A percentile compares a stretch with the other conserved stretches of the same genome.
Evolutionary conservation across 371 early-diverging fungal species (phyloP).

Genomic region (Rhizomucor pusillus): DNA sequence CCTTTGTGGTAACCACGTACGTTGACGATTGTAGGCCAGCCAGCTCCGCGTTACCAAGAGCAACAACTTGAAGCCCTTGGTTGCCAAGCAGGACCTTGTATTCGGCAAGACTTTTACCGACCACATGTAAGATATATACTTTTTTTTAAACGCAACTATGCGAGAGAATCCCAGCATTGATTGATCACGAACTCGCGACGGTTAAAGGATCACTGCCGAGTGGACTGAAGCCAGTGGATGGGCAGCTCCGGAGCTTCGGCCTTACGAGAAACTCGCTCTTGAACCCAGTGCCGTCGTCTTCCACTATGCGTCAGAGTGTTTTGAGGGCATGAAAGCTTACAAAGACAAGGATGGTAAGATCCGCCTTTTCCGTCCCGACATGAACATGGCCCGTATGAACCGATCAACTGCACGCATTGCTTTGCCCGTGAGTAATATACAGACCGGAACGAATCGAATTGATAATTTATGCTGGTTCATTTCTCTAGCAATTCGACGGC

Average conservation of each 20-base stretch:
- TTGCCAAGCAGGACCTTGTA: slow-evolving; percentile 76
- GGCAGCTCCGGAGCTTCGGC: slow-evolving; percentile 71
- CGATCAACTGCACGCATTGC: slow-evolving; percentile 74
- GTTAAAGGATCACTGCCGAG: slow-evolving; percentile 59
- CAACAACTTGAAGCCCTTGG: slow-evolving; percentile 55
- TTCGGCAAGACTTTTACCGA: slow-evolving; percentile 93
- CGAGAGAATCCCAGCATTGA: background rate
- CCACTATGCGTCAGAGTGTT: slow-evolving; percentile 93
- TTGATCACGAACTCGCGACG: background rate
- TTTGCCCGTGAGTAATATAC: slow-evolving; percentile 74
- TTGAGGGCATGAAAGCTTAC: slow-evolving; percentile 94
- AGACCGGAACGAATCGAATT: no score
- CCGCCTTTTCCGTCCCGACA: slow-evolving; percentile 86
- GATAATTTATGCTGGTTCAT: no score
- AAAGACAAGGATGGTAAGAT: slow-evolving; percentile 82
- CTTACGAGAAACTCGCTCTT: slow-evolving; percentile 78
- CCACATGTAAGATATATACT: slow-evolving; percentile 72
- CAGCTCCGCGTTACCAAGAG: slow-evolving; percentile 41
- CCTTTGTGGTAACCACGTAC: background rate
- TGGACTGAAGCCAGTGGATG: slow-evolving; percentile 82
- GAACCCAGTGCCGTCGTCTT: slow-evolving; percentile 90
- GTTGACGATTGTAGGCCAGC: slow-evolving; percentile 40
- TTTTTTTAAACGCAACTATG: background rate
- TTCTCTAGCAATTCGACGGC: slow-evolving; percentile 67
- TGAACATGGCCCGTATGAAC: slow-evolving; percentile 87